Evolutionary conservation across 2,329 filamentous ascomycete genomes (phyloP).

Genomic region (Neonectria punicea): DNA sequence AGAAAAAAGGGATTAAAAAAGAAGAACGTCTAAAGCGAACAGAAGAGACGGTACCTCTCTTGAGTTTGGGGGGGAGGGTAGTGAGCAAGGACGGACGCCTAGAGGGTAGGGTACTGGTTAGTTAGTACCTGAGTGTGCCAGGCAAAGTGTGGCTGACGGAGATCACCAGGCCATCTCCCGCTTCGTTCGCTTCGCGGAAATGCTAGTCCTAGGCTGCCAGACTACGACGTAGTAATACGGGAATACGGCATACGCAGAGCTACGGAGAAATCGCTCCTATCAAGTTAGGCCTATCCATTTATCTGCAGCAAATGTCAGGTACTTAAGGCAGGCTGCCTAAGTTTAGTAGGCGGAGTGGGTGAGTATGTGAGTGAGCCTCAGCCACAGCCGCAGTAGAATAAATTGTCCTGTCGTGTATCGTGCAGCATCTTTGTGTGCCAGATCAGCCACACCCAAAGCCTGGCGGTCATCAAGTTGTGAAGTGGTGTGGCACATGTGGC

Average conservation of each 20-base stretch:
- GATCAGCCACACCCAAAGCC: neutral
- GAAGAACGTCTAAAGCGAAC: neutral
- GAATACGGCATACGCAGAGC: neutral
- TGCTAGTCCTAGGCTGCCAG: neutral
- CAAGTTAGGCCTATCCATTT: neutral
- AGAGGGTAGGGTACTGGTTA: neutral
- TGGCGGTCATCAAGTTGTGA: neutral
- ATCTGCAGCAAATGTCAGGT: neutral
- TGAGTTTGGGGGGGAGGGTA: neutral
- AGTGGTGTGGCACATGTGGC: neutral
- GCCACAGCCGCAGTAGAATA: neutral
- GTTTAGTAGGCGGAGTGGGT: too few species aligned
- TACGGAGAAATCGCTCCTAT: neutral
- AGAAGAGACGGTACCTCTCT: neutral
- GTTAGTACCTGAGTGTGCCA: neutral
- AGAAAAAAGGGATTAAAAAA: neutral
- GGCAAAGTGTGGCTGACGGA: constrained; percentile 17
- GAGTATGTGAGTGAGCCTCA: neutral
- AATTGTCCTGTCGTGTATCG: too few species aligned
- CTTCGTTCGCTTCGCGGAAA: neutral
- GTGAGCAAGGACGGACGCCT: constrained; percentile 2
- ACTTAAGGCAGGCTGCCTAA: neutral
- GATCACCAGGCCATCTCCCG: constrained; percentile 16
- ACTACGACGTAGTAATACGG: neutral
- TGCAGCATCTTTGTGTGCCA: neutral